A percentile compares a stretch with the other conserved stretches of the same genome.
Evolutionary conservation across 2,329 filamentous ascomycete species (phyloP).

Genomic region (Xylaria sp.): DNA sequence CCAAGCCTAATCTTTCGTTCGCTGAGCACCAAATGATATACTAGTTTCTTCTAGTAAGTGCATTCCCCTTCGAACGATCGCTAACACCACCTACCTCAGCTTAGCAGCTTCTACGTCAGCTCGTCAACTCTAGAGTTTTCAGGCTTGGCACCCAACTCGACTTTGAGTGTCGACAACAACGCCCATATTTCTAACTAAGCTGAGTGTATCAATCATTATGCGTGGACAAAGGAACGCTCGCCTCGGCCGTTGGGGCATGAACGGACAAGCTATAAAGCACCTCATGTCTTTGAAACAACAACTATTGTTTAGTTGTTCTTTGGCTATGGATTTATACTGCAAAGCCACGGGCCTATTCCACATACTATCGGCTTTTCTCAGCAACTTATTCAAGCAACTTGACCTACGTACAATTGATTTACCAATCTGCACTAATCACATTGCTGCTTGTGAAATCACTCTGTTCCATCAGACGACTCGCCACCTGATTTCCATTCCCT

Average conservation of each 20-base stretch:
- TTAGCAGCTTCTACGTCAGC: not conserved
- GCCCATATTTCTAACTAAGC: conserved; percentile 22
- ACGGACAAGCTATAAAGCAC: conserved; percentile 15
- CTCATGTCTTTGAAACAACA: conserved; percentile 17
- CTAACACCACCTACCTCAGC: not conserved
- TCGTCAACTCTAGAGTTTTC: not conserved
- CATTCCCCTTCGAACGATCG: not conserved
- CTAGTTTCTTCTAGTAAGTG: conserved; percentile 16
- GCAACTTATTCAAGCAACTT: not conserved
- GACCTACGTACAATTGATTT: conserved; percentile 18
- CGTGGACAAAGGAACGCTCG: conserved; percentile 22
- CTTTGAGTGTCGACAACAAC: conserved; percentile 29
- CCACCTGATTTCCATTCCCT: not conserved
- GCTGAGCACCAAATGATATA: not conserved
- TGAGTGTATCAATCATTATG: not conserved
- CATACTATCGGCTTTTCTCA: not conserved
- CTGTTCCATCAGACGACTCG: not conserved
- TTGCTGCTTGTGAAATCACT: conserved; percentile 10
- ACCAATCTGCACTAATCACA: conserved; percentile 5
- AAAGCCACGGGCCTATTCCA: conserved; percentile 3
- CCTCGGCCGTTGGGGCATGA: not conserved
- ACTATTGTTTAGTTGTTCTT: conserved; percentile 21
- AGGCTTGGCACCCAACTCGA: not conserved
- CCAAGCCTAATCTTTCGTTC: conserved; percentile 14
- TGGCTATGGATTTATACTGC: not conserved